Evolutionary conservation across 31 red algal genomes (phyloP).

Genomic region (Porphyra umbilicalis): DNA sequence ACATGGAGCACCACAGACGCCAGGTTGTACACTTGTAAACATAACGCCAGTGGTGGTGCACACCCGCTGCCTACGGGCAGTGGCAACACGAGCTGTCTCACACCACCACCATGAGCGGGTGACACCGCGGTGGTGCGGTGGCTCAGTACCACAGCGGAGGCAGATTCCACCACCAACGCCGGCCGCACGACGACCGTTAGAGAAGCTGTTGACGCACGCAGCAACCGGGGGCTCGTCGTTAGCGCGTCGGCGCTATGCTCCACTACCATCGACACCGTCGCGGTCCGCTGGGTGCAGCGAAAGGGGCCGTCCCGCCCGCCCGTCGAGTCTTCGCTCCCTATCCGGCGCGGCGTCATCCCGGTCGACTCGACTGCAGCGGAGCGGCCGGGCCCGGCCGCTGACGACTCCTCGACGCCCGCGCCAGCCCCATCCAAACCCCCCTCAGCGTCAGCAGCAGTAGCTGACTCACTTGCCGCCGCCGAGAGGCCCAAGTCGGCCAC

Average conservation of each 20-base stretch:
- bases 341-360: neutral
- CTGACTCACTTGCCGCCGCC: no score
- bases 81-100: neutral
- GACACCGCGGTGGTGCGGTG: neutral
- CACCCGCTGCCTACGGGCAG: no score
- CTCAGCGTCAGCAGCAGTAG: neutral
- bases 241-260: neutral
- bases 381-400: no score
- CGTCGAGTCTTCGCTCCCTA: neutral
- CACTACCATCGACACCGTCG: neutral
- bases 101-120: neutral
- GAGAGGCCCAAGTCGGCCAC: neutral
- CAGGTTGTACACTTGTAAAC: neutral
- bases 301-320: neutral
- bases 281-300: neutral
- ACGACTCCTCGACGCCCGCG: no score
- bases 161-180: neutral
- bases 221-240: neutral
- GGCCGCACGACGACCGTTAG: neutral
- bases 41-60: neutral
- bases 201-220: neutral
- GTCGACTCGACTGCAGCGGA: neutral
- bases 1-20: neutral
- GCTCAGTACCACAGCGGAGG: neutral
- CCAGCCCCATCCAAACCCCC: no score